These are phyloP conservation scores for Marasmius sp. DNA, from an alignment of 1,284 basidiomycete species.

Conservation along the genomic window DNA sequence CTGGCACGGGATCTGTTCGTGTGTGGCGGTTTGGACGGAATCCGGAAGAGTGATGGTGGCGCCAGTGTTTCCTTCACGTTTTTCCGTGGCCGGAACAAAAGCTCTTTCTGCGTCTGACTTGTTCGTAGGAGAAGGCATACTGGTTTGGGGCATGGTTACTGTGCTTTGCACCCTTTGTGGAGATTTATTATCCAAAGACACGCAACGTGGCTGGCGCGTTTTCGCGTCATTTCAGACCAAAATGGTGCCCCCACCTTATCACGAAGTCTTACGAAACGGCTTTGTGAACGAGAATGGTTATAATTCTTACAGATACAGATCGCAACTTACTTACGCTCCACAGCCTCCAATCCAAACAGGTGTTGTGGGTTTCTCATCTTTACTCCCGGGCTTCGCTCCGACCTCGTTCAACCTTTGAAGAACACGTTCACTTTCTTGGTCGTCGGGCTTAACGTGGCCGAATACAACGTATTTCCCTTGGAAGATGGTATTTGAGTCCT, in stretches of 20 bases:
- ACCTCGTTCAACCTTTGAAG: slow-evolving; percentile 36
- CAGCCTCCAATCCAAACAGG: slow-evolving; percentile 47
- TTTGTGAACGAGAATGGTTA: not conserved
- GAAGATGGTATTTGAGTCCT: not conserved
- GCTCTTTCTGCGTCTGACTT: too few species aligned
- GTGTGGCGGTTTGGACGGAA: not conserved
- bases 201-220: not conserved
- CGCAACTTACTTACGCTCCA: slow-evolving; percentile 18
- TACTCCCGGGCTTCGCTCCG: slow-evolving; percentile 21
- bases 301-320: not conserved
- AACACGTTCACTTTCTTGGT: slow-evolving; percentile 24
- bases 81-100: too few species aligned
- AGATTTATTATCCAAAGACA: not conserved
- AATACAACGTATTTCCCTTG: slow-evolving; percentile 50
- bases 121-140: not conserved
- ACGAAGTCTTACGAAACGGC: not conserved
- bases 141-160: not conserved
- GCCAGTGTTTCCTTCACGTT: too few species aligned
- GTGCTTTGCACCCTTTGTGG: not conserved
- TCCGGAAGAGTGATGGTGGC: too few species aligned
- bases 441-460: slow-evolving; percentile 34
- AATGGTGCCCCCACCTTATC: not conserved
- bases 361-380: slow-evolving; percentile 35
- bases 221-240: not conserved
- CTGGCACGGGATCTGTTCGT: not conserved